Evolutionary conservation across 768 basidiomycete species (phyloP).

Genomic region (Paxillus involutus): DNA sequence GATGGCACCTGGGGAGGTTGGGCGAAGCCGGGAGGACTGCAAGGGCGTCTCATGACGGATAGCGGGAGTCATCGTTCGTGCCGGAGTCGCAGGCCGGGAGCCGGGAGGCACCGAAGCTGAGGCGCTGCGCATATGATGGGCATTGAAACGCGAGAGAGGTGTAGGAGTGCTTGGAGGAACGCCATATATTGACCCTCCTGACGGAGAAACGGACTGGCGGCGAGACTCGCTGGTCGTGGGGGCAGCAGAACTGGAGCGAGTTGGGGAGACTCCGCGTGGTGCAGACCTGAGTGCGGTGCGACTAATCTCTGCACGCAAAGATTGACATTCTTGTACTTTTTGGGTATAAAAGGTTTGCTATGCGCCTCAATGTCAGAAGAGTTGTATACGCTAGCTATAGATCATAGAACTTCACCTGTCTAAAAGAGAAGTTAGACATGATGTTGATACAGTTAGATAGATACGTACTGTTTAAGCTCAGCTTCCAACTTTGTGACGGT

Average conservation of each 20-base stretch:
- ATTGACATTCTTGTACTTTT: conserved; percentile 72
- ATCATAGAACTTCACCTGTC: conserved; percentile 53
- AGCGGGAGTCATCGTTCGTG: conserved; percentile 28
- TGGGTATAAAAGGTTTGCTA: conserved; percentile 62
- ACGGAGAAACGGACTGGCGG: conserved; percentile 32
- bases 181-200: conserved; percentile 35
- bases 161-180: conserved; percentile 39
- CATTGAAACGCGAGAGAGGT: conserved; percentile 50
- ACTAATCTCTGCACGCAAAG: conserved; percentile 63
- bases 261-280: conserved; percentile 20
- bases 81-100: conserved; percentile 34
- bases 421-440: conserved; percentile 30
- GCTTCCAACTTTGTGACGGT: conserved; percentile 59
- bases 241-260: conserved; percentile 27
- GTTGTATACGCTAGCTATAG: not conserved
- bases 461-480: conserved; percentile 69
- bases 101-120: conserved; percentile 45
- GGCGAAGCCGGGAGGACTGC: conserved; percentile 26
- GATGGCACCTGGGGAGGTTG: conserved; percentile 31
- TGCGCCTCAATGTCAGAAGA: conserved; percentile 17
- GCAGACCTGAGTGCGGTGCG: conserved; percentile 42
- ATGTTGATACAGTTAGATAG: conserved; percentile 8
- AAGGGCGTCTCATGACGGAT: conserved; percentile 31
- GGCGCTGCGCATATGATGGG: conserved; percentile 56
- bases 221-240: conserved; percentile 24